phyloP scores from a whole-genome alignment of 78 protist species.

The Planoprotostelium fungivorum region DNA sequence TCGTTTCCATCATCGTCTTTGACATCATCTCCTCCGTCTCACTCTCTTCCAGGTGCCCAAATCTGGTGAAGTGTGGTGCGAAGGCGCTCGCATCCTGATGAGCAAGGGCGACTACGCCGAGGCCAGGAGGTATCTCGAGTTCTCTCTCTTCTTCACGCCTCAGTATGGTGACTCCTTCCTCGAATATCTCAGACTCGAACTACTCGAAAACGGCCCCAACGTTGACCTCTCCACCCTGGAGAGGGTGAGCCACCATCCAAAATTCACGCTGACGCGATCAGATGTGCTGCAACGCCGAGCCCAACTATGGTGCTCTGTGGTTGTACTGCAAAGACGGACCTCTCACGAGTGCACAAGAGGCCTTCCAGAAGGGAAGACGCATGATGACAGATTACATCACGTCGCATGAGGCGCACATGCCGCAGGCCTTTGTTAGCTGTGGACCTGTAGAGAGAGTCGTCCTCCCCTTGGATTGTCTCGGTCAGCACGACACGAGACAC shows the following conservation, averaged over 20 bases:
- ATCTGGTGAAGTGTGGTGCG: conserved; percentile 96
- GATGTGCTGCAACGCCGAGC: conserved; percentile 85
- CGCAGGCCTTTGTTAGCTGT: not conserved
- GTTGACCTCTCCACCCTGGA: conserved; percentile 53
- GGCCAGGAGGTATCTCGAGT: conserved; percentile 63
- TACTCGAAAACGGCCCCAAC: conserved; percentile 57
- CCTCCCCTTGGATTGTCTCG: not conserved
- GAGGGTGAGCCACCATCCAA: conserved; percentile 22
- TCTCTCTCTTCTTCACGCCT: conserved; percentile 90
- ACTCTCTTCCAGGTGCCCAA: conserved; percentile 71
- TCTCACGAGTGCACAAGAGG: not conserved
- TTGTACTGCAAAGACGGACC: conserved; percentile 59
- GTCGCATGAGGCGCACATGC: not conserved
- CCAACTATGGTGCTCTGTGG: conserved; percentile 93
- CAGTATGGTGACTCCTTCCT: conserved; percentile 94
- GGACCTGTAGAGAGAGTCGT: not conserved
- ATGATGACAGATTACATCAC: not conserved
- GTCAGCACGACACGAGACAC: not conserved
- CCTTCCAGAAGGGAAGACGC: not conserved
- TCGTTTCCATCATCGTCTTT: not conserved
- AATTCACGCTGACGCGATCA: conserved; percentile 2
- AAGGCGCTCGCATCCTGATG: conserved; percentile 86
- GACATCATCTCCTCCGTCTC: not conserved
- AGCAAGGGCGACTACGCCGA: conserved; percentile 55
- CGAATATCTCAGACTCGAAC: conserved; percentile 69